These are phyloP conservation scores for Delphinella strobiligena DNA, from an alignment of 2,329 filamentous ascomycete species.

Conservation along the genomic window DNA sequence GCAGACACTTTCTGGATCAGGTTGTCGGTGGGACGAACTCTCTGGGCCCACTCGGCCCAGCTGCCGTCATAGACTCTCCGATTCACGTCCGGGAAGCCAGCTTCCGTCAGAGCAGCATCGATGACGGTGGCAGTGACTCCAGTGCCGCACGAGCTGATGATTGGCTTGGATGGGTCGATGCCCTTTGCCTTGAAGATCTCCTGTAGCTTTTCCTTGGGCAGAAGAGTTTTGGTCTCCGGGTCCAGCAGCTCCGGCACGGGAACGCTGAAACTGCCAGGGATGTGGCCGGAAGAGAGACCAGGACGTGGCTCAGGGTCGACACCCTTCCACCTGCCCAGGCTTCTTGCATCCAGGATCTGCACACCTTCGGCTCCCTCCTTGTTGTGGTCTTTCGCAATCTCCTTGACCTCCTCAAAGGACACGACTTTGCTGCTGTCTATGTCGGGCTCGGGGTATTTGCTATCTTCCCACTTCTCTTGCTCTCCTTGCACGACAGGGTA, in stretches of 20 bases:
- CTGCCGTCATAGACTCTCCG: constrained; percentile 86
- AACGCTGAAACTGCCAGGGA: constrained; percentile 75
- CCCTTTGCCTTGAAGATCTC: constrained; percentile 70
- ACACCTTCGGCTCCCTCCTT: constrained; percentile 75
- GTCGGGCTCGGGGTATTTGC: constrained; percentile 31
- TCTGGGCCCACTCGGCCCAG: constrained; percentile 56
- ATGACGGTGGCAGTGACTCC: constrained; percentile 88
- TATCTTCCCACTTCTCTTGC: constrained; percentile 35
- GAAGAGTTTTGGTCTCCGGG: constrained; percentile 66
- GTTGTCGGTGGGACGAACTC: constrained; percentile 21
- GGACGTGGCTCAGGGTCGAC: constrained; percentile 75
- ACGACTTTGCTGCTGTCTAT: constrained; percentile 53
- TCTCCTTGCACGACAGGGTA: constrained; percentile 71
- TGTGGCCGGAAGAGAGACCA: constrained; percentile 75
- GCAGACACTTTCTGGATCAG: constrained; percentile 19
- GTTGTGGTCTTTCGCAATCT: constrained; percentile 61
- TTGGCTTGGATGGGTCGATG: constrained; percentile 64
- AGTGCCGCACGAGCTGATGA: constrained; percentile 82
- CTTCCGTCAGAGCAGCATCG: constrained; percentile 72
- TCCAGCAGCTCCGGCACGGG: constrained; percentile 73
- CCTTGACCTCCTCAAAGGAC: constrained; percentile 70
- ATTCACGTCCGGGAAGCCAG: constrained; percentile 57
- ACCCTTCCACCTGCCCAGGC: constrained; percentile 68
- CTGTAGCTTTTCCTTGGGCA: constrained; percentile 58
- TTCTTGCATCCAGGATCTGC: constrained; percentile 81